These are phyloP conservation scores for Penicillium manginii DNA, from an alignment of 495 filamentous ascomycete species.

Conservation along the genomic window DNA sequence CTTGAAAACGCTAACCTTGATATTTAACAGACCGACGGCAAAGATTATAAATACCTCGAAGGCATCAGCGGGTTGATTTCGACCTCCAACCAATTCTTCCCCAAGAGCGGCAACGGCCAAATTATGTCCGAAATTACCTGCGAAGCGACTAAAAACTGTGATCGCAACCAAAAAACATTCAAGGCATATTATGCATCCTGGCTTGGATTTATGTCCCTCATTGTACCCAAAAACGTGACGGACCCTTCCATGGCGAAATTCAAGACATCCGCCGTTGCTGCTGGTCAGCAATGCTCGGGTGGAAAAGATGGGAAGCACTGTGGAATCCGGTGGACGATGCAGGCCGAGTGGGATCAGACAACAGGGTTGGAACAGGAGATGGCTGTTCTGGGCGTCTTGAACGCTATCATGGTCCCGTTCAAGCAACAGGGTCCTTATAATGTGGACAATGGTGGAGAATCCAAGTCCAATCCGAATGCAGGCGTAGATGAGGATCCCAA, in stretches of 20 bases:
- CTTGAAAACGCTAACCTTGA: background rate
- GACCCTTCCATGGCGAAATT: slow-evolving; percentile 66
- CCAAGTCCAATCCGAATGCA: slow-evolving; percentile 30
- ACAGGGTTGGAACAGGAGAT: slow-evolving; percentile 58
- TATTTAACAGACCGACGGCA: slow-evolving; percentile 12
- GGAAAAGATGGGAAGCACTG: slow-evolving; percentile 67
- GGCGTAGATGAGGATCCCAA: slow-evolving; percentile 30
- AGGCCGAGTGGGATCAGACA: slow-evolving; percentile 60
- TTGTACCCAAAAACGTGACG: slow-evolving; percentile 59
- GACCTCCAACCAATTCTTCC: slow-evolving; percentile 42
- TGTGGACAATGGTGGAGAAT: slow-evolving; percentile 21
- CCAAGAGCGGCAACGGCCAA: slow-evolving; percentile 39
- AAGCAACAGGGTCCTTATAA: slow-evolving; percentile 28
- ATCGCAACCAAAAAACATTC: slow-evolving; percentile 75
- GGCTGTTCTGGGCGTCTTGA: slow-evolving; percentile 59
- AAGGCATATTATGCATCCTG: slow-evolving; percentile 78
- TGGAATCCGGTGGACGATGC: slow-evolving; percentile 68
- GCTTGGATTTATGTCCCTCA: slow-evolving; percentile 71
- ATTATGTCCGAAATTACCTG: slow-evolving; percentile 65
- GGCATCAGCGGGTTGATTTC: slow-evolving; percentile 41
- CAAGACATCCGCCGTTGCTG: slow-evolving; percentile 65
- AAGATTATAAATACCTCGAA: slow-evolving; percentile 46
- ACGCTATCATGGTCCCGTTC: slow-evolving; percentile 32
- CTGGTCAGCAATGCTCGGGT: slow-evolving; percentile 63
- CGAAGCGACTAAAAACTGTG: slow-evolving; percentile 60